Conservation (phyloP, 495 filamentous ascomycete species). For the Antarctomyces pellizariae region DNA sequence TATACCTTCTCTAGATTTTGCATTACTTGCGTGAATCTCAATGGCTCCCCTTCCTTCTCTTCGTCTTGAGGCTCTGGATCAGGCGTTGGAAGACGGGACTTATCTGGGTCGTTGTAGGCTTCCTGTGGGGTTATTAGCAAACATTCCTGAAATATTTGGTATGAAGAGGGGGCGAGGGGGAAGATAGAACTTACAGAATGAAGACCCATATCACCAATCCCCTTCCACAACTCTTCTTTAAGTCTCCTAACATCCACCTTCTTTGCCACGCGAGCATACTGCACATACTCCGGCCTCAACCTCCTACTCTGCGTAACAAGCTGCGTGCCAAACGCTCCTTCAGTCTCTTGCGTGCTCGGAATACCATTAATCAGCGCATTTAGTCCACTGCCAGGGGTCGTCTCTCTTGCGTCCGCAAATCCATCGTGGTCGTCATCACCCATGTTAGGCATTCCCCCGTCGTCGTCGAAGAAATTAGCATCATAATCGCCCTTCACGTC, state of each 20-base stretch:
- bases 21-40: constrained; percentile 82
- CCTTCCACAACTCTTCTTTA: constrained; percentile 92
- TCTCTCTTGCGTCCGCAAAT: constrained; percentile 82
- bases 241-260: constrained; percentile 93
- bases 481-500: constrained; percentile 54
- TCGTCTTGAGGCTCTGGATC: constrained; percentile 8
- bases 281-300: constrained; percentile 78
- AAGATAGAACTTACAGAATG: constrained; percentile 16
- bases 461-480: constrained; percentile 94
- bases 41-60: constrained; percentile 18
- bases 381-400: constrained; percentile 41
- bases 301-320: constrained; percentile 75
- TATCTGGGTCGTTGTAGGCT: constrained; percentile 2
- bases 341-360: constrained; percentile 24
- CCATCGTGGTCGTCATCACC: constrained; percentile 54
- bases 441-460: constrained; percentile 52
- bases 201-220: constrained; percentile 40
- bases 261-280: constrained; percentile 89
- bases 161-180: neutral
- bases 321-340: constrained; percentile 66
- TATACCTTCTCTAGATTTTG: constrained; percentile 73
- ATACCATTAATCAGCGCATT: constrained; percentile 16
- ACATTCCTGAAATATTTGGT: neutral
- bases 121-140: constrained; percentile 7
- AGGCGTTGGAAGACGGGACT: constrained; percentile 14